Percentiles rank a stretch among this genome's conserved stretches.
phyloP scores from a whole-genome alignment of 108 stramenopile species.

The Stephanodiscus triporus region DNA sequence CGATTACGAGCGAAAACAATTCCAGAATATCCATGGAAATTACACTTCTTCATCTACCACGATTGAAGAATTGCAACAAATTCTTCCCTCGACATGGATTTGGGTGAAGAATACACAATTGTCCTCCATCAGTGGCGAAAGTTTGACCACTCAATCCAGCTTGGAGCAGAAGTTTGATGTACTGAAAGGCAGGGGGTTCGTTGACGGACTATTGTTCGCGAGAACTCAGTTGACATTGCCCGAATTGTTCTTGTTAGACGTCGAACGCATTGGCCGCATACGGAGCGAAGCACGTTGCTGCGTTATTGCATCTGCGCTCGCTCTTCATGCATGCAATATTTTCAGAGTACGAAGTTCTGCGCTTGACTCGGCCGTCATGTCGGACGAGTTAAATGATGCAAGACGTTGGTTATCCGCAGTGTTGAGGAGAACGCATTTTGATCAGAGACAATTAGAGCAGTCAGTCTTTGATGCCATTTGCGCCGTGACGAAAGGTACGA shows the following conservation, averaged over 20 bases:
- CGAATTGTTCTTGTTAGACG: slow-evolving; percentile 61
- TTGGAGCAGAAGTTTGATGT: slow-evolving; percentile 50
- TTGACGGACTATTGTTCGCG: slow-evolving; percentile 58
- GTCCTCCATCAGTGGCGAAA: slow-evolving; percentile 8
- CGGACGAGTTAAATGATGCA: slow-evolving; percentile 14
- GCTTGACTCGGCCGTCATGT: slow-evolving; percentile 5
- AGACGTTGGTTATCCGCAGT: slow-evolving; percentile 22
- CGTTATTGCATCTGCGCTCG: slow-evolving; percentile 67
- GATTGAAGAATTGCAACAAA: slow-evolving; percentile 19
- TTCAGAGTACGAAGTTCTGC: slow-evolving; percentile 28
- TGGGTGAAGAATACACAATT: slow-evolving; percentile 29
- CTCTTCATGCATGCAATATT: slow-evolving; percentile 54
- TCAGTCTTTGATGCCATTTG: slow-evolving; percentile 40
- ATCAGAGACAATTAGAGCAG: slow-evolving; percentile 24
- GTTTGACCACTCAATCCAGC: slow-evolving; percentile 15
- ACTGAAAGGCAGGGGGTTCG: slow-evolving; percentile 49
- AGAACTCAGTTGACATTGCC: slow-evolving; percentile 43
- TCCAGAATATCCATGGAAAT: slow-evolving; percentile 34
- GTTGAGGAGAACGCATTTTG: slow-evolving; percentile 27
- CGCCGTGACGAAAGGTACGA: slow-evolving; percentile 39
- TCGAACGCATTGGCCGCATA: slow-evolving; percentile 37
- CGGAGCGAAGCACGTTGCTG: slow-evolving; percentile 53
- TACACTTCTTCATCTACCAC: slow-evolving; percentile 5
- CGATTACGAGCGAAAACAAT: slow-evolving; percentile 42
- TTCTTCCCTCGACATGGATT: slow-evolving; percentile 34